Base-by-base conservation (phyloP, 768 basidiomycete species). In the Phlebiopsis flavidoalba region DNA sequence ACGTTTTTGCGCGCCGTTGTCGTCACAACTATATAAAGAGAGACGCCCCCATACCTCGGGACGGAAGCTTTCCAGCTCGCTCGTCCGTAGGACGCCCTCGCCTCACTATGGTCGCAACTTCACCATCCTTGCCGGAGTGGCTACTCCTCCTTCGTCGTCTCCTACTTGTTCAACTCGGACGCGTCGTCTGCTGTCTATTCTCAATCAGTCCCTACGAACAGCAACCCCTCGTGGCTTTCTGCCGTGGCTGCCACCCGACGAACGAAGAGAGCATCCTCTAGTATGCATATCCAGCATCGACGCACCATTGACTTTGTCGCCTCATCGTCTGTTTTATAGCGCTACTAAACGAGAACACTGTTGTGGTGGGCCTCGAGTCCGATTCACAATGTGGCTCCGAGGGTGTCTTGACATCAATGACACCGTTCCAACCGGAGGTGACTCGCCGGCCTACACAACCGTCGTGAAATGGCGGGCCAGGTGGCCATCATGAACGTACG, bases 41-140 rank as follows among this genome's bases (percentile, higher is more conserved):
- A 37, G 54, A 17, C 24, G n/a, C n/a, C n/a, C n/a, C n/a, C n/a
- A 12, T 6, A 12, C 21, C 40, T 43, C 40, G 40, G 40, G 5
- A 11, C 37, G 12, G 37, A 21, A 21, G 40, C 37, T 57, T 48
- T 21, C 22, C 6, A n/a, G 47, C 19, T n/a, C 57, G 31, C 58
- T 55, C 64, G 54, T 19, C 22, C n/a, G n/a, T n/a, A n/a, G n/a
- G n/a, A n/a, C n/a, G n/a, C n/a, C n/a, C n/a, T n/a, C n/a, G n/a
- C n/a, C 11, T 12, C 57, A 26, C 49, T 48, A 89, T 88, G 87
- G 87, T 88, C 65, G n/a, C n/a, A 78, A 82, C 58, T 83, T 86
- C 67, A 86, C 77, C 4, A 85, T 90, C 62, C 77, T 89, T 37
- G 87, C 87, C 33, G 87, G 87, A 36, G 87, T n/a, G n/a, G 87